Conservation (phyloP, 177 flowering plant species). For the Telopea speciosissima region DNA sequence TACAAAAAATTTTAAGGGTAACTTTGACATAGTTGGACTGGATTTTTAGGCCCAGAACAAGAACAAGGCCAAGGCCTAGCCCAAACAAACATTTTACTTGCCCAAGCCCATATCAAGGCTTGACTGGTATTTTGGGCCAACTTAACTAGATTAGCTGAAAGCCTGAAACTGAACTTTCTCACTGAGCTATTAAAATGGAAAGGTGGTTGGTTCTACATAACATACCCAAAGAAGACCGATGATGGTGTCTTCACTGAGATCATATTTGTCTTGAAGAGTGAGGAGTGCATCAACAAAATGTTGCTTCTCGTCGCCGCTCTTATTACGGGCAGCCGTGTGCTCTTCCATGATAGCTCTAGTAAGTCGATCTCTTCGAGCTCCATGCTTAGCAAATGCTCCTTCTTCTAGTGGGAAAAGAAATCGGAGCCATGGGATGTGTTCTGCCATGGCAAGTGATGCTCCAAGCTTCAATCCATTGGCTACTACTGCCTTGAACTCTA, state of each 20-base stretch:
- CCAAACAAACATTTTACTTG: too few relatives aligned
- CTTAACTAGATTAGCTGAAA: too few relatives aligned
- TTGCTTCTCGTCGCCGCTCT: slow-evolving; percentile 47
- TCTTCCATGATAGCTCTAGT: slow-evolving; percentile 77
- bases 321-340: slow-evolving; percentile 56
- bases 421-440: slow-evolving; percentile 1
- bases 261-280: slow-evolving; percentile 64
- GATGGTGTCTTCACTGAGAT: slow-evolving; percentile 80
- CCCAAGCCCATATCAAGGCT: too few relatives aligned
- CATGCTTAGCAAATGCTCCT: slow-evolving; percentile 24
- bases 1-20: background rate
- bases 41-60: too few relatives aligned
- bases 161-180: too few relatives aligned
- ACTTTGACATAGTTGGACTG: too few relatives aligned
- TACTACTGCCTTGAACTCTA: slow-evolving; percentile 69
- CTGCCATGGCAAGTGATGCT: slow-evolving; percentile 1
- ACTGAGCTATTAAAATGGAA: too few relatives aligned
- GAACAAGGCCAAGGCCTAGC: too few relatives aligned
- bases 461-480: slow-evolving; percentile 36
- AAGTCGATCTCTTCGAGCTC: slow-evolving; percentile 56
- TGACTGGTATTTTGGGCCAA: too few relatives aligned
- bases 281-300: slow-evolving; percentile 88
- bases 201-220: background rate
- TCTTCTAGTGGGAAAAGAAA: background rate
- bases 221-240: slow-evolving; percentile 94